Base-by-base conservation (phyloP, 108 stramenopile species). In the Fragilaria radians region DNA sequence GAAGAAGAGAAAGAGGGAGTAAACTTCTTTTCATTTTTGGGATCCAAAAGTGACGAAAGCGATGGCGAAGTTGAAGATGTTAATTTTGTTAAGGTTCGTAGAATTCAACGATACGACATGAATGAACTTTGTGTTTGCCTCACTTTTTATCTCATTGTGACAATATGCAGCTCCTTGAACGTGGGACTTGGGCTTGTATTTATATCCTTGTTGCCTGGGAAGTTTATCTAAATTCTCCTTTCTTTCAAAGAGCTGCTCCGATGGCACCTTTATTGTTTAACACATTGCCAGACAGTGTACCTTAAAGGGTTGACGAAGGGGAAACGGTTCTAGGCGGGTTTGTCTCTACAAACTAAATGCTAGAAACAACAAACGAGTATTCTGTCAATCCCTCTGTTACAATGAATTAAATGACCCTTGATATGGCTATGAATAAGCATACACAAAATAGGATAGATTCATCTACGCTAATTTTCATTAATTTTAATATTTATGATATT, bases 201-300 rank as follows among this genome's bases (percentile, higher is more conserved):
- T 82, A 72, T 25, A 24, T 83, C 7, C 59, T 94, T 58, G 79
- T 94, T 5, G 57, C 63, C 23, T 94, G 92, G 92, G 92, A 94
- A 70, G 21, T 90, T 54, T 94, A 90, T 62, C 76, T 94, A 33
- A 94, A 94, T 61, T 82, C 84, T 50, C 92, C 92, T 4, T 76
- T 94, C 55, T 94, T 94, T 64, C 87, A 90, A 0, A 67, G 92
- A 36, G 84, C 86, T 1, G 83, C 83, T 21, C 83, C 87, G 4
- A 59, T 90, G 77, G 82, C 80, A 54, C 92, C 92, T 3, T 70
- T 88, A 46, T 82, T 93, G 9, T 93, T 70, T 61, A 60, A 72
- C 18, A 42, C 11, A 7, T 14, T 42, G 7, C 36, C 36, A 42
- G n/a, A n/a, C n/a, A n/a, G n/a, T n/a, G n/a, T n/a, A n/a, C n/a